These are phyloP conservation scores for Fusarium torreyae DNA, from an alignment of 2,329 filamentous ascomycete genomes.

Conservation along the genomic window DNA sequence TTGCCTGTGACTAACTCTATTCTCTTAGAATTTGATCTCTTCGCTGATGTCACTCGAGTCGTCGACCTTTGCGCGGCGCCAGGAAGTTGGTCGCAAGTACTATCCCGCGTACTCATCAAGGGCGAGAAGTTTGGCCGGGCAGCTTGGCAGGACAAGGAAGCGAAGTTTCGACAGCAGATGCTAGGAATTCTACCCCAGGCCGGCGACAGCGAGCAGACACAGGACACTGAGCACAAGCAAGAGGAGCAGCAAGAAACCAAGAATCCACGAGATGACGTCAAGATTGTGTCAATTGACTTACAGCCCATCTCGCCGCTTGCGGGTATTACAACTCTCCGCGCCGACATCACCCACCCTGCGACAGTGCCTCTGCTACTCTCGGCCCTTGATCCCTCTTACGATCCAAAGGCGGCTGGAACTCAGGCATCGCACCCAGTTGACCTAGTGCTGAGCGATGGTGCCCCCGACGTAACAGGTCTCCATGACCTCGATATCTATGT, in stretches of 20 bases:
- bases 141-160: constrained; percentile 89
- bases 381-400: constrained; percentile 82
- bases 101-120: constrained; percentile 93
- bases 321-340: constrained; percentile 91
- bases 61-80: constrained; percentile 97
- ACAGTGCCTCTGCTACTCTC: constrained; percentile 91
- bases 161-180: constrained; percentile 74
- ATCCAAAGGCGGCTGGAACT: constrained; percentile 57
- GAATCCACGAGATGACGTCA: constrained; percentile 77
- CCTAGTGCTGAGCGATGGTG: constrained; percentile 94
- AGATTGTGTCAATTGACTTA: constrained; percentile 95
- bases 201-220: constrained; percentile 41
- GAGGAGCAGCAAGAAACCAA: constrained; percentile 50
- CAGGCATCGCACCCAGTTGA: constrained; percentile 85
- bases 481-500: constrained; percentile 99
- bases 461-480: constrained; percentile 94
- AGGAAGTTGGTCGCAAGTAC: constrained; percentile 96
- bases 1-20: constrained; percentile 19
- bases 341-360: constrained; percentile 97
- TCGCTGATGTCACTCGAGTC: constrained; percentile 89
- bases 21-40: constrained; percentile 87
- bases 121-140: constrained; percentile 89
- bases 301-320: constrained; percentile 96
- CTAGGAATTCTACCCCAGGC: constrained; percentile 64
- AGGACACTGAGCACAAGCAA: constrained; percentile 24